phyloP scores from a whole-genome alignment of 108 stramenopile species.

The Skeletonema potamos region DNA sequence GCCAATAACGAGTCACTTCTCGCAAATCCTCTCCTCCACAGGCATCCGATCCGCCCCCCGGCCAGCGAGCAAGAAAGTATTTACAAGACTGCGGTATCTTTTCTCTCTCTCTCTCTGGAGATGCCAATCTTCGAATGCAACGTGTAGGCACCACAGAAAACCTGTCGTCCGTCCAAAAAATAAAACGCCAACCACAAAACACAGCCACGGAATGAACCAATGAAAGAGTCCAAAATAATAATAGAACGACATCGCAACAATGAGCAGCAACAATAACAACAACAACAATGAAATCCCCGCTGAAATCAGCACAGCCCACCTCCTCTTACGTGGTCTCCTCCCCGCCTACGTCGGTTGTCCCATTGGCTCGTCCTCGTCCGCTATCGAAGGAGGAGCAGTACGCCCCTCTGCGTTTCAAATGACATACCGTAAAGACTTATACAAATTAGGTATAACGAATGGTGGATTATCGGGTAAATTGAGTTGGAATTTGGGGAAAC shows the following conservation, averaged over 20 bases:
- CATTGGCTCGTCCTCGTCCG: conserved; percentile 15
- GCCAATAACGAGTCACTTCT: no score
- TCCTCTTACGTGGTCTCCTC: conserved; percentile 61
- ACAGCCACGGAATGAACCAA: no score
- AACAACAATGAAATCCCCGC: conserved; percentile 33
- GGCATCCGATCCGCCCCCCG: no score
- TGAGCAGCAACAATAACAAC: neutral
- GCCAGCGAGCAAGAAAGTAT: no score
- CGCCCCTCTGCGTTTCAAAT: conserved; percentile 62
- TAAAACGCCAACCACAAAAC: no score
- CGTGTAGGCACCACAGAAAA: no score
- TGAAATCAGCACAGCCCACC: conserved; percentile 58
- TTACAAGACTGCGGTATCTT: no score
- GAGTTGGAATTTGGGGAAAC: conserved; percentile 56
- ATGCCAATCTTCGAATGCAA: no score
- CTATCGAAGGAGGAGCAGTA: neutral
- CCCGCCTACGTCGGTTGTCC: conserved; percentile 55
- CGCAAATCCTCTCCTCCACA: no score
- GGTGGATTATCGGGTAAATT: conserved; percentile 63
- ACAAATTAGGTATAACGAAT: conserved; percentile 4
- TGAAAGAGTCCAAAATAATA: no score
- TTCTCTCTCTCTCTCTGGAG: no score
- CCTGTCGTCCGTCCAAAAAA: no score
- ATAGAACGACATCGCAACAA: neutral
- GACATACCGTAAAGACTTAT: conserved; percentile 71